Conservation (phyloP, 257 asterid species). For the Jasminum sambac region DNA sequence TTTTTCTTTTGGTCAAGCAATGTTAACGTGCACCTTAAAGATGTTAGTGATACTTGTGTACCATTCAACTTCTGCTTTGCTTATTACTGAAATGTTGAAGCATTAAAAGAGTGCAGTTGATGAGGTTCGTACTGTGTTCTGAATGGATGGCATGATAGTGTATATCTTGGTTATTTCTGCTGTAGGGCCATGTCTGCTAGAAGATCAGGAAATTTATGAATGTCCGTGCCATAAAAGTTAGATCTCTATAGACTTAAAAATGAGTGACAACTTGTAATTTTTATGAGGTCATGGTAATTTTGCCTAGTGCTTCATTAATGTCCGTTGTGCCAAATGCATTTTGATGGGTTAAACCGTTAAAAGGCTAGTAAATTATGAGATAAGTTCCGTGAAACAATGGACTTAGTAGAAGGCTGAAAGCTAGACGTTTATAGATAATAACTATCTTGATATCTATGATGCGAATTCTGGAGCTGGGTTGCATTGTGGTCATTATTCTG, state of each 20-base stretch:
- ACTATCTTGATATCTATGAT: background rate
- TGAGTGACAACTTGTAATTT: background rate
- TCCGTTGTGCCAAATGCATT: background rate
- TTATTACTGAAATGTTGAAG: background rate
- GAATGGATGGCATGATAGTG: background rate
- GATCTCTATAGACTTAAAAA: background rate
- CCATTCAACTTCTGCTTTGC: background rate
- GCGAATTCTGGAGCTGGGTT: background rate
- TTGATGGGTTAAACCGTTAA: background rate
- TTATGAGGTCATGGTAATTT: background rate
- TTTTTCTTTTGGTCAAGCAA: background rate
- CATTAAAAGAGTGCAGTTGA: background rate
- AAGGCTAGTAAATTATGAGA: background rate
- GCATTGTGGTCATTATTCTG: background rate
- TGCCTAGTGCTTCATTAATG: background rate
- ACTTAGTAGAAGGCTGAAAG: background rate
- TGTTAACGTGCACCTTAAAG: background rate
- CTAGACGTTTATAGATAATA: background rate
- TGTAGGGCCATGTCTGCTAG: background rate
- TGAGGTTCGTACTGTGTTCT: background rate
- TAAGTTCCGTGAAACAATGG: background rate
- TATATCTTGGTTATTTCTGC: background rate
- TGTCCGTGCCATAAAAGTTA: background rate
- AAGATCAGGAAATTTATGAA: background rate
- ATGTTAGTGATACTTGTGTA: background rate